Conservation (phyloP, 768 basidiomycete genomes). For the Termitomyces sp. region DNA sequence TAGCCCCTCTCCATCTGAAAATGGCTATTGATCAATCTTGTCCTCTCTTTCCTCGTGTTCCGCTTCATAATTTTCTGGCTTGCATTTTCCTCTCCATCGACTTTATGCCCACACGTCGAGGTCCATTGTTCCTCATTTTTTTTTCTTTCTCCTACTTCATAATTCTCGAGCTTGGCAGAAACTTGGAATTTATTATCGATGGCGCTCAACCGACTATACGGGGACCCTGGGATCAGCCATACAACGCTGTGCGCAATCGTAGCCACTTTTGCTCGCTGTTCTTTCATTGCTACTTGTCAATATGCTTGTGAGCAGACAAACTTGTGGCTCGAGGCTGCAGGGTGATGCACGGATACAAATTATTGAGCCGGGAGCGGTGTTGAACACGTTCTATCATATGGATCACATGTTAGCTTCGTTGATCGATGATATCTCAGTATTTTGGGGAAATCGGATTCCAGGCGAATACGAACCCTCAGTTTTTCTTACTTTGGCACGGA, state of each 20-base stretch:
- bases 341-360: slow-evolving; percentile 10
- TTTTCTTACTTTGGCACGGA: slow-evolving; percentile 7
- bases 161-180: slow-evolving; percentile 22
- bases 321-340: slow-evolving; percentile 23
- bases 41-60: slow-evolving; percentile 5
- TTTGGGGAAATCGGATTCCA: slow-evolving; percentile 26
- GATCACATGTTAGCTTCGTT: slow-evolving; percentile 32
- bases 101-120: slow-evolving; percentile 13
- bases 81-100: slow-evolving; percentile 23
- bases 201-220: slow-evolving; percentile 11
- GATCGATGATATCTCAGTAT: slow-evolving; percentile 37
- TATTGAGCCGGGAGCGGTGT: slow-evolving; percentile 19
- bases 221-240: slow-evolving; percentile 15
- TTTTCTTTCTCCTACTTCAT: slow-evolving; percentile 19
- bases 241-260: slow-evolving; percentile 20
- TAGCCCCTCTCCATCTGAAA: slow-evolving; percentile 46
- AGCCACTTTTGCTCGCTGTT: neutral
- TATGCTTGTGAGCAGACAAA: slow-evolving; percentile 12
- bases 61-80: slow-evolving; percentile 25
- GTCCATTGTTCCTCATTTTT: slow-evolving; percentile 21
- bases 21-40: slow-evolving; percentile 31
- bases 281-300: slow-evolving; percentile 11
- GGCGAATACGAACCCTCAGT: slow-evolving; percentile 21
- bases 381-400: slow-evolving; percentile 15
- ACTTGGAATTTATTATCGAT: slow-evolving; percentile 22